These are phyloP conservation scores for Xylaria venustula DNA, from an alignment of 495 filamentous ascomycete species.

Conservation along the genomic window DNA sequence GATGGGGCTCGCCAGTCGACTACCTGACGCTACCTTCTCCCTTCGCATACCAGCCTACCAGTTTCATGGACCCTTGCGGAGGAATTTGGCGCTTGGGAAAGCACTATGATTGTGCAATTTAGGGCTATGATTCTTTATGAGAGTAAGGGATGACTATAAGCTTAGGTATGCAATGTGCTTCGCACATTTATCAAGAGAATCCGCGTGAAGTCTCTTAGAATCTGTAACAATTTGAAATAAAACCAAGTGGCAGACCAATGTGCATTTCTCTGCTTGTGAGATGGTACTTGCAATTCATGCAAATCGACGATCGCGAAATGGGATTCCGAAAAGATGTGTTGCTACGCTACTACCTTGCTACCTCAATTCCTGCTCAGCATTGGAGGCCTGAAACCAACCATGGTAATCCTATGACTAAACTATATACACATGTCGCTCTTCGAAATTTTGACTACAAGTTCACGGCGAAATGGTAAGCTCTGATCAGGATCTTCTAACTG, in stretches of 20 bases:
- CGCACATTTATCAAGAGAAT: neutral
- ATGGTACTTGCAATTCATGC: no score
- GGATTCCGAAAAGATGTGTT: no score
- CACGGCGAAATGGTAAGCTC: no score
- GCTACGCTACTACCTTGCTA: neutral
- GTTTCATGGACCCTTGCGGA: neutral
- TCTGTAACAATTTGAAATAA: constrained; percentile 3
- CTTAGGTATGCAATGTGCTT: neutral
- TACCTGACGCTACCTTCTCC: neutral
- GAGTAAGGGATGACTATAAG: neutral
- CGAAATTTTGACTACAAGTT: no score
- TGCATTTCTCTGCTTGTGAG: neutral
- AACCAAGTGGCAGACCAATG: neutral
- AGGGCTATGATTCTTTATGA: neutral
- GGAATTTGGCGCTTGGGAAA: neutral
- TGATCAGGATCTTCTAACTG: no score
- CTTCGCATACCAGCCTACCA: neutral
- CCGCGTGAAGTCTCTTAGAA: neutral
- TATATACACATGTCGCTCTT: no score
- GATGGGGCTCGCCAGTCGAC: neutral
- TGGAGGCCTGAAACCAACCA: neutral
- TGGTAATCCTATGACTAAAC: no score
- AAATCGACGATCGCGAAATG: no score
- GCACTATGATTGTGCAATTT: neutral
- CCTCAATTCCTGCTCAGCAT: neutral